Percentiles rank a stretch among this genome's conserved stretches.
Conservation (phyloP, 2,329 filamentous ascomycete species). For the Neodidymelliopsis sp. region DNA sequence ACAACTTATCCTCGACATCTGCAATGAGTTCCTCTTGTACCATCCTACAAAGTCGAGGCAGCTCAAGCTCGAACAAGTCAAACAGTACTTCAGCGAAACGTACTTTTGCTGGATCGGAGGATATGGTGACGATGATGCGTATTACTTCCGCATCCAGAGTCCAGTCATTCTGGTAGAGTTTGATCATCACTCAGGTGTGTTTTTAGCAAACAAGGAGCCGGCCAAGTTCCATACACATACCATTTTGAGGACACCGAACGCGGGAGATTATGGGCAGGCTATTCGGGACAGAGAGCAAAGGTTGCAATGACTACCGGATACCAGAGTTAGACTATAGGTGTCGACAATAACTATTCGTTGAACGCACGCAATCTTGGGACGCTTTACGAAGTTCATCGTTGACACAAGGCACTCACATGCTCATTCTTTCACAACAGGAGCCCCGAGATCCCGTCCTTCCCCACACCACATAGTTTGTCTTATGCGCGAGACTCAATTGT, state of each 20-base stretch:
- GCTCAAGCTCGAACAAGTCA: constrained; percentile 63
- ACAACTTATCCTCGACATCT: constrained; percentile 63
- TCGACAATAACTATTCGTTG: background rate
- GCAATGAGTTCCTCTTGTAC: constrained; percentile 72
- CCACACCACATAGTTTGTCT: too few relatives aligned
- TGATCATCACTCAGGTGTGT: constrained; percentile 81
- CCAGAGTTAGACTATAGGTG: background rate
- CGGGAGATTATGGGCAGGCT: constrained; percentile 75
- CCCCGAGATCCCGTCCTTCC: too few relatives aligned
- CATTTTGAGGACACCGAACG: constrained; percentile 74
- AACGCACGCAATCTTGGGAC: too few relatives aligned
- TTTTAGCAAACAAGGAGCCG: constrained; percentile 74
- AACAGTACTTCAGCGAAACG: constrained; percentile 69
- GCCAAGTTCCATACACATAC: constrained; percentile 84
- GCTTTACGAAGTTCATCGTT: too few relatives aligned
- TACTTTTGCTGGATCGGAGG: constrained; percentile 83
- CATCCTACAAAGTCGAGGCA: constrained; percentile 65
- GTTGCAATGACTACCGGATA: constrained; percentile 8
- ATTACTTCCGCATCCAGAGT: constrained; percentile 80
- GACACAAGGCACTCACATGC: too few relatives aligned
- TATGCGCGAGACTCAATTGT: too few relatives aligned
- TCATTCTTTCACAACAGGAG: too few relatives aligned
- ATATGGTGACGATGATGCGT: constrained; percentile 70
- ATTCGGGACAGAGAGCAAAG: constrained; percentile 45
- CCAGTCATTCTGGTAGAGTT: constrained; percentile 79